These are phyloP conservation scores for Phaseolus lunatus DNA, from an alignment of 306 rosid genomes.

Conservation along the genomic window DNA sequence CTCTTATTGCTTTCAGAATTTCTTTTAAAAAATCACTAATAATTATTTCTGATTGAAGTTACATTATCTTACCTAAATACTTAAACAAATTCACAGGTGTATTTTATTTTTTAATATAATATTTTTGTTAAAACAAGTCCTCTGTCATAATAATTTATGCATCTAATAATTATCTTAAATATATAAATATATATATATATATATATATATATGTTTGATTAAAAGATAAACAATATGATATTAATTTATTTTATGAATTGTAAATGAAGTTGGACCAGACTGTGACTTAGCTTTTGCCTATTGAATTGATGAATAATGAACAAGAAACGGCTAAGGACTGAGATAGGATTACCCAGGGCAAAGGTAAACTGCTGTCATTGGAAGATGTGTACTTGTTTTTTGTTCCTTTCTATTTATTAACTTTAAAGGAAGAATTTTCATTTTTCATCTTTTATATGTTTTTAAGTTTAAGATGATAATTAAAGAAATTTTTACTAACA, in stretches of 20 bases:
- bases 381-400: not conserved
- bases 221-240: not conserved
- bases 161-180: not conserved
- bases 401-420: not conserved
- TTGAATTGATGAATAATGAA: slow-evolving; percentile 43
- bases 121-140: not conserved
- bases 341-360: slow-evolving; percentile 30
- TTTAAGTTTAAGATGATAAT: not conserved
- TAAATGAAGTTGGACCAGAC: slow-evolving; percentile 48
- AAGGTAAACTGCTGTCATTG: not conserved
- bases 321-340: slow-evolving; percentile 26
- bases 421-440: not conserved
- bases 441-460: not conserved
- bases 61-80: not conserved
- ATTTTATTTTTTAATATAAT: not conserved
- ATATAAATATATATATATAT: not conserved
- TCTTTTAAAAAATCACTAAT: not conserved
- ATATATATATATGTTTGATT: not conserved
- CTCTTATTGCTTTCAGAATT: not conserved
- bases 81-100: not conserved
- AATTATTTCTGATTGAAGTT: not conserved
- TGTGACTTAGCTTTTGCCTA: slow-evolving; percentile 38
- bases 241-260: slow-evolving; percentile 14
- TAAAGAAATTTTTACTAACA: not conserved
- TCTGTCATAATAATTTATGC: not conserved